Conservation (phyloP, 2,329 filamentous ascomycete species). For the Diaporthe vaccinii region DNA sequence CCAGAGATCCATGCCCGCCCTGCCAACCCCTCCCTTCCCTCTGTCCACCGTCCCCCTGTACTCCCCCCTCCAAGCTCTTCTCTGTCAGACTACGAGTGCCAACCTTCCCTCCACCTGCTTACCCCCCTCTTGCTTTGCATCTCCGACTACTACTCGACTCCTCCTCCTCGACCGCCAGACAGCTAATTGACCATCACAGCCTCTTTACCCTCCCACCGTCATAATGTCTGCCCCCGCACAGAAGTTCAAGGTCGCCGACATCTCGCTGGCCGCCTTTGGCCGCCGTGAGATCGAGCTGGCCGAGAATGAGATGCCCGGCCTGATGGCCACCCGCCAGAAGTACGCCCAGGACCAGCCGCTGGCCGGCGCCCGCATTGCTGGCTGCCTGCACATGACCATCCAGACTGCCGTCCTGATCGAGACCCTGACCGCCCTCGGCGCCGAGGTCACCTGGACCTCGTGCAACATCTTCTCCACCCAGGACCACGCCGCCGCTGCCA, state of each 20-base stretch:
- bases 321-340: conserved; percentile 94
- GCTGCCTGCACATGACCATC: conserved; percentile 99
- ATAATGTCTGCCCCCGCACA: conserved; percentile 83
- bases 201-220: conserved; percentile 9
- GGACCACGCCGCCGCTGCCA: conserved; percentile 97
- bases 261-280: conserved; percentile 97
- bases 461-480: conserved; percentile 99
- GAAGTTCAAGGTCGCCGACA: conserved; percentile 99
- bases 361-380: conserved; percentile 93
- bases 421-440: conserved; percentile 93
- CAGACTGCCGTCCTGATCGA: conserved; percentile 99
- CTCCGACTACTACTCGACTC: background rate
- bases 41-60: conserved; percentile 24
- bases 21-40: conserved; percentile 35
- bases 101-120: background rate
- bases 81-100: too few species aligned
- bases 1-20: conserved; percentile 12
- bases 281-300: conserved; percentile 99
- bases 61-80: conserved; percentile 35
- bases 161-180: conserved; percentile 5
- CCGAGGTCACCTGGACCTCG: conserved; percentile 98
- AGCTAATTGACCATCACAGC: conserved; percentile 35
- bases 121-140: background rate
- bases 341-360: conserved; percentile 95
- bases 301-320: conserved; percentile 96